phyloP scores from a whole-genome alignment of 495 filamentous ascomycete genomes.

The Neurospora africana region DNA sequence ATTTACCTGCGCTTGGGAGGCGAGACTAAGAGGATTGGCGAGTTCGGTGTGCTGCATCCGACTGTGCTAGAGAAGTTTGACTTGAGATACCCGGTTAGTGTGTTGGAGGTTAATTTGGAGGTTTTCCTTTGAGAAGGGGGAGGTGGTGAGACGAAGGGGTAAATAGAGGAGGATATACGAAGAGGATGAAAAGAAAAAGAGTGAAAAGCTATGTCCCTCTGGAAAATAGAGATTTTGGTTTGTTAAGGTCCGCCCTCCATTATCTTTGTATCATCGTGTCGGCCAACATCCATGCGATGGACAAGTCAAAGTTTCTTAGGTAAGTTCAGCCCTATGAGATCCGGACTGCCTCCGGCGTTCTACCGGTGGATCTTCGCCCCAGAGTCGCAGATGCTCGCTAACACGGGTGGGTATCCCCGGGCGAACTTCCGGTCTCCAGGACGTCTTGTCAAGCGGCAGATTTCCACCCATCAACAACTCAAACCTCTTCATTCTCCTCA shows the following conservation, averaged over 20 bases:
- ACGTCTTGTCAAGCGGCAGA: too few relatives aligned
- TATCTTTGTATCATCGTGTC: too few relatives aligned
- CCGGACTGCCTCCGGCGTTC: too few relatives aligned
- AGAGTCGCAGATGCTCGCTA: not conserved
- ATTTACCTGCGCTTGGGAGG: conserved; percentile 64
- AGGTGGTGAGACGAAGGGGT: not conserved
- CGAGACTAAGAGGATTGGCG: conserved; percentile 63
- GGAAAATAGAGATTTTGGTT: not conserved
- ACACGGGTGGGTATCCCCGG: too few relatives aligned
- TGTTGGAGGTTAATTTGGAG: conserved; percentile 92
- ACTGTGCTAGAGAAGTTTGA: conserved; percentile 90
- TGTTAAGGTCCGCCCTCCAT: not conserved
- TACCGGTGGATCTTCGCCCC: too few relatives aligned
- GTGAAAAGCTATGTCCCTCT: not conserved
- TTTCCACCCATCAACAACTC: too few relatives aligned
- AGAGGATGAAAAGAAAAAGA: not conserved
- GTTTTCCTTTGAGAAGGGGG: conserved; percentile 59
- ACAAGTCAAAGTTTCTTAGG: too few relatives aligned
- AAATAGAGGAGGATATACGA: too few relatives aligned
- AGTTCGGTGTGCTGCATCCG: conserved; percentile 89
- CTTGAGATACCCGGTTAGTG: conserved; percentile 84
- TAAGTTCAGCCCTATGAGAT: not conserved
- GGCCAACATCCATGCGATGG: too few relatives aligned
- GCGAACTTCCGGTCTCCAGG: too few relatives aligned
- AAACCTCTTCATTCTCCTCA: too few relatives aligned